These are phyloP conservation scores for Ogataea dorogensis DNA, from an alignment of 805 yeast genomes.

Conservation along the genomic window DNA sequence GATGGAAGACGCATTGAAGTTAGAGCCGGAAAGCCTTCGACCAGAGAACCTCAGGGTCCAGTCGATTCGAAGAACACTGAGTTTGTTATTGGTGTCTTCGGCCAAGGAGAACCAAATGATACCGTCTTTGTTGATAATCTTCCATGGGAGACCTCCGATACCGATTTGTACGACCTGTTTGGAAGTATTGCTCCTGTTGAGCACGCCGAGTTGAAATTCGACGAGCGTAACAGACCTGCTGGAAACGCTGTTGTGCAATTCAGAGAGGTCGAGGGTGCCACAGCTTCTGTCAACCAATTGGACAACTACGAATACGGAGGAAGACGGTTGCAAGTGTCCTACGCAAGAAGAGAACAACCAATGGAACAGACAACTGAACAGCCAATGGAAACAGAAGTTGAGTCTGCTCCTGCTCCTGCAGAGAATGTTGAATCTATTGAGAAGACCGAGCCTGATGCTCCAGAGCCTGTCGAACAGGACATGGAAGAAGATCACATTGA, in stretches of 20 bases:
- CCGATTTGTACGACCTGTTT: conserved; percentile 81
- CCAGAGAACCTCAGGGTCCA: conserved; percentile 22
- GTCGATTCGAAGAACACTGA: conserved; percentile 41
- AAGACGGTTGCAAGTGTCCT: conserved; percentile 66
- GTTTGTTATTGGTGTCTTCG: conserved; percentile 65
- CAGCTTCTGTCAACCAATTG: conserved; percentile 69
- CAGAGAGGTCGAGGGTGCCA: conserved; percentile 64
- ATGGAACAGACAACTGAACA: conserved; percentile 1
- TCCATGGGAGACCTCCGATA: conserved; percentile 86
- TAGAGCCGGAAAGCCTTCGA: conserved; percentile 57
- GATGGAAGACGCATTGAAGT: conserved; percentile 81
- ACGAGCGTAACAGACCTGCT: conserved; percentile 60
- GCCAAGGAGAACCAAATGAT: conserved; percentile 58
- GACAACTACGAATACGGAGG: conserved; percentile 84
- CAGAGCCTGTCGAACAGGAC: conserved; percentile 13
- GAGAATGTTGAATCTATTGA: conserved; percentile 2
- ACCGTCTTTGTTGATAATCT: conserved; percentile 71
- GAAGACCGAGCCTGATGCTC: no score
- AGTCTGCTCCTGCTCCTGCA: conserved; percentile 5
- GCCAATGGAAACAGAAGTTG: conserved; percentile 4
- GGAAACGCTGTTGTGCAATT: conserved; percentile 88
- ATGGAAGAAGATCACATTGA: conserved; percentile 19
- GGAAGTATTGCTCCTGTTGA: conserved; percentile 77
- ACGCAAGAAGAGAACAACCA: conserved; percentile 44
- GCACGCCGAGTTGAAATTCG: conserved; percentile 72